A percentile compares a stretch with the other conserved stretches of the same genome.
These are phyloP conservation scores for Podospora sp. DNA, from an alignment of 495 filamentous ascomycete genomes.

Conservation along the genomic window DNA sequence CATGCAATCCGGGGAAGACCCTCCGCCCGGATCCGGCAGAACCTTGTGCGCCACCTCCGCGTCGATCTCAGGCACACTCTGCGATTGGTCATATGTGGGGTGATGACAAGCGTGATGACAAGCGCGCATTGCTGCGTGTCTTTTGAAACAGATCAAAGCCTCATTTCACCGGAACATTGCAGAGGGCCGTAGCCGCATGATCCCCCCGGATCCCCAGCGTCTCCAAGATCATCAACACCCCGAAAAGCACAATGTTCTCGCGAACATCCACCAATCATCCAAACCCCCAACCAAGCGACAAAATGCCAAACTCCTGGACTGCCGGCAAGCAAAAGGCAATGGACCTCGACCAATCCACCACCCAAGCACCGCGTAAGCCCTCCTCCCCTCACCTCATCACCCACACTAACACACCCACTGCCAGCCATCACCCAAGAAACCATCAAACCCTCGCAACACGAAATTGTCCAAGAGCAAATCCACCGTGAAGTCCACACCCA, in stretches of 20 bases:
- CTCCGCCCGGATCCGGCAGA: neutral
- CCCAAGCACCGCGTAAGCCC: conserved; percentile 34
- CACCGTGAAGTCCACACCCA: conserved; percentile 60
- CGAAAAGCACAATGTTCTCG: neutral
- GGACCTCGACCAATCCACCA: conserved; percentile 27
- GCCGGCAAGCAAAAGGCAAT: neutral
- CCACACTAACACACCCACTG: conserved; percentile 7
- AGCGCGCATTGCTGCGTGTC: no score
- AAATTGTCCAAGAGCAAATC: conserved; percentile 53
- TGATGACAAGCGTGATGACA: no score
- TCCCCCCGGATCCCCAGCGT: no score
- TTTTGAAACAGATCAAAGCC: no score
- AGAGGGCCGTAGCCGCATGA: no score
- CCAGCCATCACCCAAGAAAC: conserved; percentile 59
- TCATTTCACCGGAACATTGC: no score
- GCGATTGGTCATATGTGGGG: no score
- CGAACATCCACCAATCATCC: neutral
- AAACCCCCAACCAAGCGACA: neutral
- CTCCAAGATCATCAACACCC: no score
- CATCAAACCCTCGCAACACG: conserved; percentile 47
- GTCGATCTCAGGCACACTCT: no score
- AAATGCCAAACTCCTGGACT: neutral
- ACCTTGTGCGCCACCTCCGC: neutral
- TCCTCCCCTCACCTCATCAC: neutral
- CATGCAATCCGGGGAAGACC: neutral